phyloP scores from a whole-genome alignment of 2,329 filamentous ascomycete genomes.

The Lizonia empirigonia region DNA sequence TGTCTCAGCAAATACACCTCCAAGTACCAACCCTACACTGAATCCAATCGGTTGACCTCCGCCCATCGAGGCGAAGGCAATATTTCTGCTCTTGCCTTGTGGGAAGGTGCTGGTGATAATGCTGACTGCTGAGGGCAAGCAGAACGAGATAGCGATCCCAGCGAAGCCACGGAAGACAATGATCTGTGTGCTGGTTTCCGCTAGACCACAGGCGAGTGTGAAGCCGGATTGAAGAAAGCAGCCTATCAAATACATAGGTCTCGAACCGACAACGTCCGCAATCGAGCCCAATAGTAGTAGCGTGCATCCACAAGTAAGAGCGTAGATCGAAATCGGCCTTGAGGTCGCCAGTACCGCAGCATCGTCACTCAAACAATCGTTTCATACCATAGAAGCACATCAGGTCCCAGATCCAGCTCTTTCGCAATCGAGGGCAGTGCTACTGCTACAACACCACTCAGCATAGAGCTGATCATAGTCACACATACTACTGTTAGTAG shows the following conservation, averaged over 20 bases:
- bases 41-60: slow-evolving; percentile 60
- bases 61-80: slow-evolving; percentile 59
- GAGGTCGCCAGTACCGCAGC: slow-evolving; percentile 12
- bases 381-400: slow-evolving; percentile 37
- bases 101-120: slow-evolving; percentile 57
- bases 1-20: slow-evolving; percentile 56
- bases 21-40: slow-evolving; percentile 57
- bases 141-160: slow-evolving; percentile 55
- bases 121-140: slow-evolving; percentile 56
- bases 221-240: slow-evolving; percentile 53
- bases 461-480: slow-evolving; percentile 33
- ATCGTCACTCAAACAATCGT: background rate
- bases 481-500: slow-evolving; percentile 35
- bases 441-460: slow-evolving; percentile 50
- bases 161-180: slow-evolving; percentile 56
- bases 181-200: slow-evolving; percentile 47
- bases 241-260: slow-evolving; percentile 55
- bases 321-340: slow-evolving; percentile 47
- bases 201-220: slow-evolving; percentile 54
- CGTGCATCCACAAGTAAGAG: slow-evolving; percentile 55
- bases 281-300: slow-evolving; percentile 59
- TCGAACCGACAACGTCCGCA: slow-evolving; percentile 57
- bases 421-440: slow-evolving; percentile 52
- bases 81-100: slow-evolving; percentile 55
- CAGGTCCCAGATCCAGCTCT: slow-evolving; percentile 32